Evolutionary conservation across 805 yeast genomes (phyloP).

Genomic region (Scheffersomyces amazonensis): DNA sequence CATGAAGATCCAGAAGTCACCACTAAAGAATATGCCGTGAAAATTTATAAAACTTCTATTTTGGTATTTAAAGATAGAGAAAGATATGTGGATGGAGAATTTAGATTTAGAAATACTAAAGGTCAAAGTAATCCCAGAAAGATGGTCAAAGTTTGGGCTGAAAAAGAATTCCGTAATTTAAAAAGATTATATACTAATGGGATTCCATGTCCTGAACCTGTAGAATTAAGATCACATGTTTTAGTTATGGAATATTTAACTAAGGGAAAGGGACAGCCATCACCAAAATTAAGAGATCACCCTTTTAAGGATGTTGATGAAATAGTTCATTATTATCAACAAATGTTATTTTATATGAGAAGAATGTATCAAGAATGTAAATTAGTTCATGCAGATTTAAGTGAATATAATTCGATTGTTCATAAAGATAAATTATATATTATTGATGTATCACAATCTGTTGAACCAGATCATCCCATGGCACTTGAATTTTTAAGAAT

Average conservation of each 20-base stretch:
- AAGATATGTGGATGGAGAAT: conserved; percentile 94
- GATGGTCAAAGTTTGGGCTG: conserved; percentile 98
- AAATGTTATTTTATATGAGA: conserved; percentile 81
- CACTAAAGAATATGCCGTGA: conserved; percentile 74
- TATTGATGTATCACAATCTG: conserved; percentile 96
- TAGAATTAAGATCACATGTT: conserved; percentile 85
- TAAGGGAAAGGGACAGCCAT: conserved; percentile 80
- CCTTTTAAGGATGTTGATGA: conserved; percentile 67
- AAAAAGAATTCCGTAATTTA: conserved; percentile 91
- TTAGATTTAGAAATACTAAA: conserved; percentile 81
- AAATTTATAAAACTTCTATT: conserved; percentile 94
- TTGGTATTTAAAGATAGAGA: conserved; percentile 96
- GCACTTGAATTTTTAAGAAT: conserved; percentile 90
- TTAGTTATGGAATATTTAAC: conserved; percentile 89
- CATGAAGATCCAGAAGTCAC: conserved; percentile 53
- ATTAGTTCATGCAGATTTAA: conserved; percentile 92
- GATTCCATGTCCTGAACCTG: conserved; percentile 91
- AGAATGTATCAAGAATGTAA: conserved; percentile 84
- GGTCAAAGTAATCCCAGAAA: conserved; percentile 90
- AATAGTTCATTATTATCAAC: conserved; percentile 65
- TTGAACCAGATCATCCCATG: conserved; percentile 98
- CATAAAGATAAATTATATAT: conserved; percentile 77
- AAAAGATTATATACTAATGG: conserved; percentile 77
- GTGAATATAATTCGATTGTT: conserved; percentile 90
- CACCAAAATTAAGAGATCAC: conserved; percentile 87